Evolutionary conservation across 2,329 filamentous ascomycete genomes (phyloP).

Genomic region (Pseudopithomyces maydicus): DNA sequence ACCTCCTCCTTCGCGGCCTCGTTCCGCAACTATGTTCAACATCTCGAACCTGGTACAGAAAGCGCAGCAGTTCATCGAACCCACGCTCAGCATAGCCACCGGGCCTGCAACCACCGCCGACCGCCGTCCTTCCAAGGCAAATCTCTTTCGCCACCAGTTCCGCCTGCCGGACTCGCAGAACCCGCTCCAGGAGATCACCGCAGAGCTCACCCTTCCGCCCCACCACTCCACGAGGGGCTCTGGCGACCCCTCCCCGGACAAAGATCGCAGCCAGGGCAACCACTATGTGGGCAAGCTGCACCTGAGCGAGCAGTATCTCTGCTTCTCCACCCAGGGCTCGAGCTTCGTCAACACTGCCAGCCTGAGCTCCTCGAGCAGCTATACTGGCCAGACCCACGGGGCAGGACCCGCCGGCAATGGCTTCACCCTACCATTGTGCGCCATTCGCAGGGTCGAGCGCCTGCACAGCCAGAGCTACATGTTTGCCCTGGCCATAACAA

Average conservation of each 20-base stretch:
- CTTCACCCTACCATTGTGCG: slow-evolving; percentile 90
- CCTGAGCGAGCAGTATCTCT: slow-evolving; percentile 91
- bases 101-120: slow-evolving; percentile 68
- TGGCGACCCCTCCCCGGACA: slow-evolving; percentile 61
- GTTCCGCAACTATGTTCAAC: slow-evolving; percentile 48
- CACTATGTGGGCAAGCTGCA: slow-evolving; percentile 93
- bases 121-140: slow-evolving; percentile 84
- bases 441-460: slow-evolving; percentile 88
- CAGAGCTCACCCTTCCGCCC: slow-evolving; percentile 85
- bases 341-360: slow-evolving; percentile 84
- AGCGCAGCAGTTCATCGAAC: slow-evolving; percentile 93
- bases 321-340: slow-evolving; percentile 91
- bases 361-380: slow-evolving; percentile 77
- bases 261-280: slow-evolving; percentile 73
- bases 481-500: slow-evolving; percentile 93
- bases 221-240: slow-evolving; percentile 60
- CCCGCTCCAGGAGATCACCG: slow-evolving; percentile 93
- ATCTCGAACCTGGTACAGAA: slow-evolving; percentile 88
- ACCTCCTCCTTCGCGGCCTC: slow-evolving; percentile 10
- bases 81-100: slow-evolving; percentile 69
- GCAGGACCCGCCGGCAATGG: slow-evolving; percentile 93
- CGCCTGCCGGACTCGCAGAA: slow-evolving; percentile 90
- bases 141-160: slow-evolving; percentile 95
- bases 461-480: slow-evolving; percentile 89
- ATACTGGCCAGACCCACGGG: slow-evolving; percentile 91